Evolutionary conservation across 2,329 filamentous ascomycete genomes (phyloP).

Genomic region (Colletotrichum sp.): DNA sequence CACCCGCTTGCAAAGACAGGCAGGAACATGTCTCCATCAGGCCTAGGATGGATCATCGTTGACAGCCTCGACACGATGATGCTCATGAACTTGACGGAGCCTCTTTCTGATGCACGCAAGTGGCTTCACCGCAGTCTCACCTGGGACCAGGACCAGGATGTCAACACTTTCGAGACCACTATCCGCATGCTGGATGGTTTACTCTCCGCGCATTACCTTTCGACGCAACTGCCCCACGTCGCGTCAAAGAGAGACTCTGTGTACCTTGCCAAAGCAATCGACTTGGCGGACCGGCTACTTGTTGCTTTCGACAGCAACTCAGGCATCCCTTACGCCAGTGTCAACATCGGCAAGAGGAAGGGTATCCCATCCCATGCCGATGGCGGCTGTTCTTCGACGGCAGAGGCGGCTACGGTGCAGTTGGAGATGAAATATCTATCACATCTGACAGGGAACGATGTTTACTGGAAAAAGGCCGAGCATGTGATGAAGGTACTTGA

Average conservation of each 20-base stretch:
- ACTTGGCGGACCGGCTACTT: slow-evolving; percentile 72
- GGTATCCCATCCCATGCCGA: slow-evolving; percentile 85
- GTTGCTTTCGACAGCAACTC: slow-evolving; percentile 86
- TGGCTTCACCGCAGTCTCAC: slow-evolving; percentile 71
- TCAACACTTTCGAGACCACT: slow-evolving; percentile 79
- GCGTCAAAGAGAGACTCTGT: not conserved
- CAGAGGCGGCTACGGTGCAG: slow-evolving; percentile 54
- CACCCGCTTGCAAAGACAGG: slow-evolving; percentile 39
- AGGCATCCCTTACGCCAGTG: slow-evolving; percentile 87
- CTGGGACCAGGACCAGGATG: slow-evolving; percentile 75
- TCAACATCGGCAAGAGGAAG: slow-evolving; percentile 79
- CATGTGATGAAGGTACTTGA: slow-evolving; percentile 83
- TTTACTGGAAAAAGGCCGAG: not conserved
- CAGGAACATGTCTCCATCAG: slow-evolving; percentile 69
- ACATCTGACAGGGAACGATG: not conserved
- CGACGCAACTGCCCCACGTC: not conserved
- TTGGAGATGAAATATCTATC: not conserved
- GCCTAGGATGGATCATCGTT: slow-evolving; percentile 81
- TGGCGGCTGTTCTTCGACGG: slow-evolving; percentile 87
- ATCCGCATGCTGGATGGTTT: slow-evolving; percentile 77
- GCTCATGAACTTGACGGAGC: slow-evolving; percentile 77
- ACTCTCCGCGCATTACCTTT: not conserved
- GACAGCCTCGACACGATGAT: slow-evolving; percentile 79
- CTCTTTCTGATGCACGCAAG: slow-evolving; percentile 69
- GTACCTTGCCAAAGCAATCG: not conserved